Conservation (phyloP, 768 basidiomycete species). For the Omphalotus guepiniiformis region DNA sequence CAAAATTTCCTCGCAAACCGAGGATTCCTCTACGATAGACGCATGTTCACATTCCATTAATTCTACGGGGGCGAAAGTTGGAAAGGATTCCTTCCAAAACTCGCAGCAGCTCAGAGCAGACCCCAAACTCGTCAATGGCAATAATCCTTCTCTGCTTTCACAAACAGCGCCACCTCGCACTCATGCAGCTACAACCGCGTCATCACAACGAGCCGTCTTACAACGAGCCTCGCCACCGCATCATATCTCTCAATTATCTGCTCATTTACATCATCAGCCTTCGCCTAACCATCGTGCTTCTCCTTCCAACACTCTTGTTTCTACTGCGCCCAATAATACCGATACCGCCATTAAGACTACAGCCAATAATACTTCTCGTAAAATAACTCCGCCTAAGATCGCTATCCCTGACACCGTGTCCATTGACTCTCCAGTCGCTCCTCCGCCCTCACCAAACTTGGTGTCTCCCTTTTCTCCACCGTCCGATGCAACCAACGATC, state of each 20-base stretch:
- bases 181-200: constrained; percentile 19
- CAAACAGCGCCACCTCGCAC: constrained; percentile 52
- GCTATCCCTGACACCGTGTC: background rate
- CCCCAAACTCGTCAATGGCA: constrained; percentile 16
- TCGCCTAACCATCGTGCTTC: background rate
- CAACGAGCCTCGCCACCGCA: background rate
- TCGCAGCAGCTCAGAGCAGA: constrained; percentile 15
- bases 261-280: constrained; percentile 1
- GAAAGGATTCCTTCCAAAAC: constrained; percentile 1
- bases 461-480: background rate
- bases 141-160: constrained; percentile 53
- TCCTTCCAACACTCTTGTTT: constrained; percentile 28
- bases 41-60: background rate
- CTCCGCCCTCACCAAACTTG: constrained; percentile 7
- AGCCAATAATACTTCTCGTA: constrained; percentile 2
- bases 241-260: constrained; percentile 4
- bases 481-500: background rate
- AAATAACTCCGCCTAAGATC: constrained; percentile 1
- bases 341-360: constrained; percentile 24
- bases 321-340: constrained; percentile 36
- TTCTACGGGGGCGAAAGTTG: background rate
- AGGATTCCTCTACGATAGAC: background rate
- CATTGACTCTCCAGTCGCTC: constrained; percentile 8
- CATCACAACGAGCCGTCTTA: constrained; percentile 19
- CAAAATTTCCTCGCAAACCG: background rate